Percentiles rank a stretch among this genome's conserved stretches.
Evolutionary conservation across 495 filamentous ascomycete species (phyloP).

Genomic region (Aspergillus conjunctus): DNA sequence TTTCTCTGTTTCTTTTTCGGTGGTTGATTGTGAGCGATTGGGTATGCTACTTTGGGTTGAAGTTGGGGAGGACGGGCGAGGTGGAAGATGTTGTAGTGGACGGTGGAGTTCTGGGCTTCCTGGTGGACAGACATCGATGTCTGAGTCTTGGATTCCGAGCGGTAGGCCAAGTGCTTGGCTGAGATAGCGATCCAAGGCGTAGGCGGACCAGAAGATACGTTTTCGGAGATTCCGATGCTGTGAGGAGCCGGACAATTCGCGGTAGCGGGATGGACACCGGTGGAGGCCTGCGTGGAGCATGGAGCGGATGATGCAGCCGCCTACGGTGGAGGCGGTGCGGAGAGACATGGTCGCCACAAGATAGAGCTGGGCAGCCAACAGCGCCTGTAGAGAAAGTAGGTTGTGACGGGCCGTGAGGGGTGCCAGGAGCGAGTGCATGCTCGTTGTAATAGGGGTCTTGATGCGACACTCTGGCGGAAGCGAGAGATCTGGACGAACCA

Average conservation of each 20-base stretch:
- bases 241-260: slow-evolving; percentile 35
- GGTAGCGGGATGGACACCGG: slow-evolving; percentile 46
- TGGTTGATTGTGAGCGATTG: not conserved
- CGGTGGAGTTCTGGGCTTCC: slow-evolving; percentile 35
- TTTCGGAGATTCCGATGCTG: slow-evolving; percentile 47
- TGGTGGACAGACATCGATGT: slow-evolving; percentile 45
- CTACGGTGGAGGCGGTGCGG: slow-evolving; percentile 41
- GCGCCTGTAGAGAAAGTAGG: slow-evolving; percentile 41
- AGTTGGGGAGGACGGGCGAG: not conserved
- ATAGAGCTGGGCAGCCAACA: slow-evolving; percentile 41
- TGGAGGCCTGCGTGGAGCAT: slow-evolving; percentile 47
- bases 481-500: slow-evolving; percentile 32
- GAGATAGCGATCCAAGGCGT: slow-evolving; percentile 51
- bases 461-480: slow-evolving; percentile 34
- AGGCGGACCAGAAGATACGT: slow-evolving; percentile 55
- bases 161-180: slow-evolving; percentile 50
- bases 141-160: slow-evolving; percentile 47
- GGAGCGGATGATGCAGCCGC: slow-evolving; percentile 43
- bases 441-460: slow-evolving; percentile 28
- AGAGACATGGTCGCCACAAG: slow-evolving; percentile 45
- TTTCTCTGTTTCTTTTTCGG: slow-evolving; percentile 17
- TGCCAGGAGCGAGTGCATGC: slow-evolving; percentile 34
- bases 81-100: slow-evolving; percentile 19
- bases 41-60: not conserved
- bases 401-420: slow-evolving; percentile 39